A percentile compares a stretch with the other conserved stretches of the same genome.
Evolutionary conservation across 2,329 filamentous ascomycete genomes (phyloP).

Genomic region (Chaetomium sp.): DNA sequence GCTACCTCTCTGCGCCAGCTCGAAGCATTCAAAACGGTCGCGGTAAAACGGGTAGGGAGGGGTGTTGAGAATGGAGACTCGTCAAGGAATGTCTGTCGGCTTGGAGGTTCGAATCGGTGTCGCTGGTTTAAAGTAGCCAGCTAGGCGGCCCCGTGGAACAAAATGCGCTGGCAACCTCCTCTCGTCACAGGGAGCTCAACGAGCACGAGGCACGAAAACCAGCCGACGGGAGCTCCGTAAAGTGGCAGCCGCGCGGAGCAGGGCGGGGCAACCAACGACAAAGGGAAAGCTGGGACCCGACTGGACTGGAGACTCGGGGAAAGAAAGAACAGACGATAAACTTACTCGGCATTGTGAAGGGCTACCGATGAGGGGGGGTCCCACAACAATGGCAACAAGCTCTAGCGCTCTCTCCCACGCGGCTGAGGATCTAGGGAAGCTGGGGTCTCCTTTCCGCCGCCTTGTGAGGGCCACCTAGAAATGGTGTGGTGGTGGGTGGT

Average conservation of each 20-base stretch:
- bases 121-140: conserved; percentile 1
- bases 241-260: conserved; percentile 12
- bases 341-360: conserved; percentile 36
- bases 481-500: background rate
- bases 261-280: conserved; percentile 19
- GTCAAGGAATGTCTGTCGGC: background rate
- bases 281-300: background rate
- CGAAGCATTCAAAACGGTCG: conserved; percentile 9
- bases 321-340: conserved; percentile 22
- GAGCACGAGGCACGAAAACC: conserved; percentile 6
- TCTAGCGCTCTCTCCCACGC: conserved; percentile 20
- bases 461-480: conserved; percentile 17
- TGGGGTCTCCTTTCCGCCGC: conserved; percentile 26
- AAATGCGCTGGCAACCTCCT: conserved; percentile 13
- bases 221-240: background rate
- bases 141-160: conserved; percentile 12
- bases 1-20: background rate
- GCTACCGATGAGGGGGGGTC: conserved; percentile 24
- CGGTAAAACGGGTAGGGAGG: background rate
- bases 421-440: conserved; percentile 20
- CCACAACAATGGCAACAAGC: conserved; percentile 28
- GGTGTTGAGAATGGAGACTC: background rate
- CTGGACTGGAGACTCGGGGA: background rate
- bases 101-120: background rate
- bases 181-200: conserved; percentile 1